phyloP scores from a whole-genome alignment of 345 rosid genomes.

The Stellera chamaejasme region DNA sequence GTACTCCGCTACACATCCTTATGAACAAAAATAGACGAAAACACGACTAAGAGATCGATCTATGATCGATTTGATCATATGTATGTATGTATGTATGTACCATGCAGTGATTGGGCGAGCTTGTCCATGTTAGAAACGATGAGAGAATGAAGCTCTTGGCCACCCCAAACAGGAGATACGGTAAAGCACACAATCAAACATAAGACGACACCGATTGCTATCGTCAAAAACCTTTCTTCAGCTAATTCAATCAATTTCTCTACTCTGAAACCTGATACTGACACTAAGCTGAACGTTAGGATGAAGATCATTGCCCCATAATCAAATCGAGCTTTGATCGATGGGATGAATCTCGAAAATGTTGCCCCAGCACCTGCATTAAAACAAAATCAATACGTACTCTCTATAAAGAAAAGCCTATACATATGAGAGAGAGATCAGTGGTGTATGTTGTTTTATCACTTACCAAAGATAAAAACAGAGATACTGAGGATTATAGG shows the following conservation, averaged over 20 bases:
- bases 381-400: background rate
- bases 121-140: slow-evolving; percentile 46
- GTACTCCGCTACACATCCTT: slow-evolving; percentile 44
- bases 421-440: too few species aligned
- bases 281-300: slow-evolving; percentile 68
- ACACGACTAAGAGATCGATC: too few species aligned
- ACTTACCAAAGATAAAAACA: slow-evolving; percentile 56
- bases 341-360: slow-evolving; percentile 68
- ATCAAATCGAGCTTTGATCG: slow-evolving; percentile 59
- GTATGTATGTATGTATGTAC: slow-evolving; percentile 18
- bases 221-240: slow-evolving; percentile 49
- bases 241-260: slow-evolving; percentile 50
- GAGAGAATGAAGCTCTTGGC: slow-evolving; percentile 57
- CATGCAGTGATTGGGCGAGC: slow-evolving; percentile 54
- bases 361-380: slow-evolving; percentile 64
- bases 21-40: background rate
- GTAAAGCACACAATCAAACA: slow-evolving; percentile 51
- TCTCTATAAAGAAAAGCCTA: background rate
- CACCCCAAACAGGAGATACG: slow-evolving; percentile 73
- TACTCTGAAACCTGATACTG: slow-evolving; percentile 57
- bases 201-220: slow-evolving; percentile 51
- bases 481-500: slow-evolving; percentile 51
- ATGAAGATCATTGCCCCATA: slow-evolving; percentile 74
- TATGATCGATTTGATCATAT: too few species aligned
- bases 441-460: background rate